A percentile compares a stretch with the other conserved stretches of the same genome.
These are phyloP conservation scores for Suillus weaverae DNA, from an alignment of 768 basidiomycete species.

Conservation along the genomic window DNA sequence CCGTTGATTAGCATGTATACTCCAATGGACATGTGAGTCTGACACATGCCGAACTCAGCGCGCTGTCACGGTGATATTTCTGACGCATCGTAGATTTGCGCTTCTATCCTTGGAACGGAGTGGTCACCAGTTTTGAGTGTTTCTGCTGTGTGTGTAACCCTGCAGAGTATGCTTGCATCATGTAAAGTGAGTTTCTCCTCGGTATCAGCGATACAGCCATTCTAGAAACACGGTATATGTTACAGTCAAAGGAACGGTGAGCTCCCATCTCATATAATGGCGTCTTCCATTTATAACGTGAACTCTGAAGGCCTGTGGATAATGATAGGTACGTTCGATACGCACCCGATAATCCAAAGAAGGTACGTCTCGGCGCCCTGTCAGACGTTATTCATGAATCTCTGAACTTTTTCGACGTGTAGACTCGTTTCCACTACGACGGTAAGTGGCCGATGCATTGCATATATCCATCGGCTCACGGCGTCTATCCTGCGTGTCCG, in stretches of 20 bases:
- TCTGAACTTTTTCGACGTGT: constrained; percentile 16
- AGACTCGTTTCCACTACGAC: constrained; percentile 84
- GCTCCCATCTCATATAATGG: constrained; percentile 18
- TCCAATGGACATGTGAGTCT: constrained; percentile 79
- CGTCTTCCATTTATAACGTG: constrained; percentile 8
- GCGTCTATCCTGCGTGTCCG: constrained; percentile 7
- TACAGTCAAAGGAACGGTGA: constrained; percentile 64
- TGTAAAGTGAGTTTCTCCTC: constrained; percentile 64
- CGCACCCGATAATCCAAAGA: constrained; percentile 86
- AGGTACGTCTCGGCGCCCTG: constrained; percentile 45
- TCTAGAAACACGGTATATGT: not conserved
- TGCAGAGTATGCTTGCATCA: constrained; percentile 91
- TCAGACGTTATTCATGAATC: not conserved
- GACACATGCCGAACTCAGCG: not conserved
- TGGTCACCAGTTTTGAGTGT: constrained; percentile 91
- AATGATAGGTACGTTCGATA: constrained; percentile 80
- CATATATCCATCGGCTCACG: constrained; percentile 17
- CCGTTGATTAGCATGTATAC: constrained; percentile 68
- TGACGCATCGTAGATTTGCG: constrained; percentile 65
- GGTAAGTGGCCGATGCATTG: constrained; percentile 44
- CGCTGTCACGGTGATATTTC: constrained; percentile 13
- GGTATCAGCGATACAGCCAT: not conserved
- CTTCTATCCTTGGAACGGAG: constrained; percentile 84
- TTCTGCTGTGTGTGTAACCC: constrained; percentile 75
- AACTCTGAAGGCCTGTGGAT: constrained; percentile 60